Evolutionary conservation across 306 rosid genomes (phyloP).

Genomic region (Cucumis cinereus): DNA sequence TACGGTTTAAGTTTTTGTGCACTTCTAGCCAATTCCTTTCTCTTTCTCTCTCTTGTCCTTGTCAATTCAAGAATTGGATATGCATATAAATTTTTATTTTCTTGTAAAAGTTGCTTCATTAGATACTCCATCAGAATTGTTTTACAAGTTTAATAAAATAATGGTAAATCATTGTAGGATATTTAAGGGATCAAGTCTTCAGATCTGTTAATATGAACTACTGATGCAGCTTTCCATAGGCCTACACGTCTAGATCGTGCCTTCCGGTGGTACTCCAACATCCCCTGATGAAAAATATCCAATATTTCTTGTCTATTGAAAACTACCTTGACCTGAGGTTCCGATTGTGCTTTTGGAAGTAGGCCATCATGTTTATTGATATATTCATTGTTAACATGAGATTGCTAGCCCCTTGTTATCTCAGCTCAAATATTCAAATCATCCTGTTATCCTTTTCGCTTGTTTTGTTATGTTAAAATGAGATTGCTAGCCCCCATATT

Average conservation of each 20-base stretch:
- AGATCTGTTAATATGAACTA: not conserved
- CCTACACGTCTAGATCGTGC: not conserved
- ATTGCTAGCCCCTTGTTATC: not conserved
- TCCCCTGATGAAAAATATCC: not conserved
- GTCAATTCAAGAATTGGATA: too few relatives aligned
- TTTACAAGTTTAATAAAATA: not conserved
- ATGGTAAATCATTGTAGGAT: not conserved
- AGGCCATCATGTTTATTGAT: not conserved
- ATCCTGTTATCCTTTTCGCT: not conserved
- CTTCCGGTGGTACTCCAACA: not conserved
- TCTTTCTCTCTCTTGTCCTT: too few relatives aligned
- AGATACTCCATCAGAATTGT: not conserved
- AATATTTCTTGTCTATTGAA: not conserved
- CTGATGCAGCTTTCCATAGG: not conserved
- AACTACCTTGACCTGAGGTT: not conserved
- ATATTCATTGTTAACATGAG: not conserved
- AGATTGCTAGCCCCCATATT: not conserved
- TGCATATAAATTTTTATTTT: too few relatives aligned
- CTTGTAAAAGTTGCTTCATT: not conserved
- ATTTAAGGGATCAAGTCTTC: not conserved
- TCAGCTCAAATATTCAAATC: not conserved
- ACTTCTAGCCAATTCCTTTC: not conserved
- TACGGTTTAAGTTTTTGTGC: not conserved
- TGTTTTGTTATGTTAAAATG: not conserved
- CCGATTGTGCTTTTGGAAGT: not conserved